phyloP scores from a whole-genome alignment of 1,139 yeast species.

The Torulaspora globosa region DNA sequence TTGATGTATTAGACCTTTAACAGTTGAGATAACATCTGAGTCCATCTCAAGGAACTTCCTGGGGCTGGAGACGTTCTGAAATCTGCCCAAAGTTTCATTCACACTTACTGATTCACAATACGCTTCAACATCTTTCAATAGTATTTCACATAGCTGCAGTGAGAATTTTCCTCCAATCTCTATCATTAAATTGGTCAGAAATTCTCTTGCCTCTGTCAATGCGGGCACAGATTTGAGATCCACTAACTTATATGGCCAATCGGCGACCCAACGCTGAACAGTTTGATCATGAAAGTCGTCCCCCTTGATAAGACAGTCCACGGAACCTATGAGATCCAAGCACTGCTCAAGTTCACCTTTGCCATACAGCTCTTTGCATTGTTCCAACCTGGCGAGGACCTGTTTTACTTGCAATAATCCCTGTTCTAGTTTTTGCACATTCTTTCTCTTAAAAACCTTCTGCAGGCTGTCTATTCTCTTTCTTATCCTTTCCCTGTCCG shows the following conservation, averaged over 20 bases:
- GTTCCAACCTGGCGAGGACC: conserved; percentile 47
- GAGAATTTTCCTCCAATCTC: conserved; percentile 69
- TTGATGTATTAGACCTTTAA: conserved; percentile 50
- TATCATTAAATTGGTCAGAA: conserved; percentile 48
- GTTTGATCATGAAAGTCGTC: conserved; percentile 36
- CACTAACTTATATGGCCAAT: conserved; percentile 49
- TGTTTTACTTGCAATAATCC: conserved; percentile 60
- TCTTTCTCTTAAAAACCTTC: conserved; percentile 51
- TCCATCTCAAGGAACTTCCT: conserved; percentile 25
- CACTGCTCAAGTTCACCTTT: conserved; percentile 44
- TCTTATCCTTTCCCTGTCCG: conserved; percentile 51
- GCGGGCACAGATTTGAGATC: conserved; percentile 59
- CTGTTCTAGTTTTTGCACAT: conserved; percentile 60
- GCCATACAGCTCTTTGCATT: conserved; percentile 48
- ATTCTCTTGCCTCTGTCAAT: conserved; percentile 49
- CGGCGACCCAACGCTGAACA: conserved; percentile 39
- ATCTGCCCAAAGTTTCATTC: conserved; percentile 52
- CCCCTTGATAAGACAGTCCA: conserved; percentile 58
- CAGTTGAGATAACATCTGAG: conserved; percentile 29
- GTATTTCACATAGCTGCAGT: conserved; percentile 49
- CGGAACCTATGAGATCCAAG: conserved; percentile 52
- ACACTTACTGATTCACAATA: conserved; percentile 51
- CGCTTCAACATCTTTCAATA: conserved; percentile 56
- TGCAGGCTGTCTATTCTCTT: conserved; percentile 52
- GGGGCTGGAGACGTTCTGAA: conserved; percentile 34